Conservation (phyloP, 352 stramenopile genomes). For the Phytophthora palmivora region DNA sequence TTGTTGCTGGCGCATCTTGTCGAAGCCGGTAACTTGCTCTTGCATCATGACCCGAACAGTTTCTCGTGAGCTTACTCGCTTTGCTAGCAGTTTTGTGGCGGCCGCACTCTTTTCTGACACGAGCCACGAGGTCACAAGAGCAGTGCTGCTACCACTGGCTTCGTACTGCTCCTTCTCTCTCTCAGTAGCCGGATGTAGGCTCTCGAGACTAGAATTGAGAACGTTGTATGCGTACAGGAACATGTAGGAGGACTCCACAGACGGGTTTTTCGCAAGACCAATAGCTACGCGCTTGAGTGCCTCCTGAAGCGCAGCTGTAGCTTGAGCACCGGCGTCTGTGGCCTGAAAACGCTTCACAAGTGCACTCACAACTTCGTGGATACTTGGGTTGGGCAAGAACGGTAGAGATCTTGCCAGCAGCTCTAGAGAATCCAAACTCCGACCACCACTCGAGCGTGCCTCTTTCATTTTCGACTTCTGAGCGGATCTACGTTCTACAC, state of each 20-base stretch:
- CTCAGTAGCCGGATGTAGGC: constrained; percentile 68
- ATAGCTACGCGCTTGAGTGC: constrained; percentile 83
- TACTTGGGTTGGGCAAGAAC: constrained; percentile 87
- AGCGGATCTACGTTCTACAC: constrained; percentile 50
- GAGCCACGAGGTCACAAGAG: constrained; percentile 71
- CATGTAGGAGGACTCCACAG: constrained; percentile 85
- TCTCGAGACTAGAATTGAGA: constrained; percentile 77
- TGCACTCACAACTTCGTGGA: constrained; percentile 78
- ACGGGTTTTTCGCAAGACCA: constrained; percentile 84
- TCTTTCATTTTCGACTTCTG: constrained; percentile 92
- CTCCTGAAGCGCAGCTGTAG: constrained; percentile 72
- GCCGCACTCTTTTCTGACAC: constrained; percentile 82
- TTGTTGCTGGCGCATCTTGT: constrained; percentile 62
- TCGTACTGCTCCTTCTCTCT: constrained; percentile 72
- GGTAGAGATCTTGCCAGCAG: constrained; percentile 79
- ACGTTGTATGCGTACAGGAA: constrained; percentile 89
- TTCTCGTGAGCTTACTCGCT: constrained; percentile 59
- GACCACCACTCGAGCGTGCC: constrained; percentile 68
- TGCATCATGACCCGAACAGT: constrained; percentile 68
- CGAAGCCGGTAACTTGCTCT: constrained; percentile 80
- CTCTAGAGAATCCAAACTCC: constrained; percentile 81
- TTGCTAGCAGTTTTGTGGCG: constrained; percentile 63
- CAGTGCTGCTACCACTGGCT: constrained; percentile 36
- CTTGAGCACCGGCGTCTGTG: constrained; percentile 51
- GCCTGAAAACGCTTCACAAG: constrained; percentile 82